Evolutionary conservation across 2,329 filamentous ascomycete genomes (phyloP).

Genomic region (Apiospora marii): DNA sequence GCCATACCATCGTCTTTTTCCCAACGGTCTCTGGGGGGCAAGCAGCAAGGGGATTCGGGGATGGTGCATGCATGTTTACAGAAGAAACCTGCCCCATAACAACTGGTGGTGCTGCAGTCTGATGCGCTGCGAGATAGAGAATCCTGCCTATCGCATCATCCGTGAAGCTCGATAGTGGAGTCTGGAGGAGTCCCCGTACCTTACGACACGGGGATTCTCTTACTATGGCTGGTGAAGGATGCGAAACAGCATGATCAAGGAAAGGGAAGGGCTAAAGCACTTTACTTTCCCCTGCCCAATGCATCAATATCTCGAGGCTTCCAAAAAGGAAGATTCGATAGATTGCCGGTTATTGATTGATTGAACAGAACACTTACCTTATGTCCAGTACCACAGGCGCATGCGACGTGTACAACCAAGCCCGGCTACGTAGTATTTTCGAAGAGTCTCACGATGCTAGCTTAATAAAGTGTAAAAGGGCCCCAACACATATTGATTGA

Average conservation of each 20-base stretch:
- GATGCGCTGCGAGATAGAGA: conserved; percentile 5
- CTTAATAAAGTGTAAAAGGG: conserved; percentile 20
- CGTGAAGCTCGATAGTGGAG: background rate
- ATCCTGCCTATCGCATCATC: conserved; percentile 8
- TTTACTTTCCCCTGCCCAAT: background rate
- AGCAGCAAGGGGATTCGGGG: background rate
- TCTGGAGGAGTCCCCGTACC: conserved; percentile 12
- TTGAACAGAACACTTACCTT: background rate
- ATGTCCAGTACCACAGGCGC: background rate
- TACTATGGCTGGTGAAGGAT: conserved; percentile 14
- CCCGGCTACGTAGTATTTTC: background rate
- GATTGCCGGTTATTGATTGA: background rate
- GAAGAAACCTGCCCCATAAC: conserved; percentile 6
- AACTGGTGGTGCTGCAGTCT: background rate
- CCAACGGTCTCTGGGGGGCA: conserved; percentile 12
- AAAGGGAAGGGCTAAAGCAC: background rate
- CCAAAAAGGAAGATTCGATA: conserved; percentile 8
- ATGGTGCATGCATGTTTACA: background rate
- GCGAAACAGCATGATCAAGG: conserved; percentile 14
- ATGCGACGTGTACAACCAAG: background rate
- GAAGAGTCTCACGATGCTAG: conserved; percentile 21
- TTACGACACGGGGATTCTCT: conserved; percentile 10
- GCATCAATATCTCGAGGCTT: background rate
- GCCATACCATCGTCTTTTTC: background rate
- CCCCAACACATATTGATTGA: background rate